A percentile compares a stretch with the other conserved stretches of the same genome.
These are phyloP conservation scores for Hyphodiscus sp. DNA, from an alignment of 2,329 filamentous ascomycete species.

Conservation along the genomic window DNA sequence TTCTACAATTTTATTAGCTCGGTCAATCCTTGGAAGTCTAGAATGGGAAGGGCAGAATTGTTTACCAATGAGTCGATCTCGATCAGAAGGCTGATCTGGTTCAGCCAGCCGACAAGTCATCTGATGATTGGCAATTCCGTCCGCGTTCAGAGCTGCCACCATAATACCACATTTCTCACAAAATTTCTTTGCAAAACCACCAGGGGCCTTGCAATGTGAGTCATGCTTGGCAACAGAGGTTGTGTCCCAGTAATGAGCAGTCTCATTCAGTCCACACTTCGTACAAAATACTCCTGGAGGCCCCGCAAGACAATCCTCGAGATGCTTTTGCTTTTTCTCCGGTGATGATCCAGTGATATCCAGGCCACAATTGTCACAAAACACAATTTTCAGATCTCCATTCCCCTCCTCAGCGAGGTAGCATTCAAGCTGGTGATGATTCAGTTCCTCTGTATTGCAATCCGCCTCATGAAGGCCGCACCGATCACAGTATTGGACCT, in stretches of 20 bases:
- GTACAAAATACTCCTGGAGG: constrained; percentile 5
- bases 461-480: constrained; percentile 11
- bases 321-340: neutral
- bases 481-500: constrained; percentile 21
- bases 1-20: neutral
- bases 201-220: neutral
- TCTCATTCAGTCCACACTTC: constrained; percentile 11
- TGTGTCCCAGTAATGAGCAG: neutral
- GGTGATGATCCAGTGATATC: neutral
- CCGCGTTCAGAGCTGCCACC: neutral
- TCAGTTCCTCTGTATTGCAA: constrained; percentile 2
- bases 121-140: neutral
- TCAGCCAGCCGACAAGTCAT: neutral
- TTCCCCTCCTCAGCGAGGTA: neutral
- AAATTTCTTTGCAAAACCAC: neutral
- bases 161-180: neutral
- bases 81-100: neutral
- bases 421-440: constrained; percentile 11
- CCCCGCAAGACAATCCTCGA: neutral
- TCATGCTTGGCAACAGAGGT: neutral
- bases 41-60: neutral
- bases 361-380: constrained; percentile 14
- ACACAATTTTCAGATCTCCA: neutral
- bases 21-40: neutral
- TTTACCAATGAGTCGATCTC: neutral